Evolutionary conservation across 169 alveolate species (phyloP).

Genomic region (Toxoplasma gondii): DNA sequence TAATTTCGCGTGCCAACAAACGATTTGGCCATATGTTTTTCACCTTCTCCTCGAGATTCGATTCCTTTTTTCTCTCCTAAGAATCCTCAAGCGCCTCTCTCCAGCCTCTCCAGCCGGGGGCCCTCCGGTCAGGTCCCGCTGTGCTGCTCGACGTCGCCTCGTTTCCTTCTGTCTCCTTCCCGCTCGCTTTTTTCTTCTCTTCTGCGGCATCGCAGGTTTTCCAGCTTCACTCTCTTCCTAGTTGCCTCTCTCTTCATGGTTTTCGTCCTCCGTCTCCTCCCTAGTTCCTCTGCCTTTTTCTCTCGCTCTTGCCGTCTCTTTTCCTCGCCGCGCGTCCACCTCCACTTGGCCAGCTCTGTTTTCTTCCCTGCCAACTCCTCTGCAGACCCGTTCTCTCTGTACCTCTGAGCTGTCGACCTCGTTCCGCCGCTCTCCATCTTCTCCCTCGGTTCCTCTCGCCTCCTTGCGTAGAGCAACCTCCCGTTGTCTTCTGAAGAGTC

Average conservation of each 20-base stretch:
- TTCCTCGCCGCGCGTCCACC: no score
- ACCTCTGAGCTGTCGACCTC: no score
- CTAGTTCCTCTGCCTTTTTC: no score
- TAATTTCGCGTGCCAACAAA: neutral
- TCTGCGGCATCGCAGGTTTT: no score
- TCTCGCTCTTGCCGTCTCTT: no score
- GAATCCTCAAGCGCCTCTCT: neutral
- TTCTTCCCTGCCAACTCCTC: no score
- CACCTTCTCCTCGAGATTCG: neutral
- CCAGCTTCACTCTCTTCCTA: no score
- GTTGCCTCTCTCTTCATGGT: no score
- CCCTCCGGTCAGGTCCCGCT: neutral
- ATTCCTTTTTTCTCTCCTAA: neutral
- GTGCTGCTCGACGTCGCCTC: neutral
- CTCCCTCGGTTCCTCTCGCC: neutral
- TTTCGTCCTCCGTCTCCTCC: no score
- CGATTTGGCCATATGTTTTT: neutral
- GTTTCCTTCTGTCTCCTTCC: neutral
- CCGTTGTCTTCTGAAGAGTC: neutral
- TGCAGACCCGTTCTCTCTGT: no score
- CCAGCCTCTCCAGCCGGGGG: neutral
- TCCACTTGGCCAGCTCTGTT: no score
- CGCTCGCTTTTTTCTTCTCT: neutral
- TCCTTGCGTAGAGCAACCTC: neutral
- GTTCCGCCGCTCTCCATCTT: neutral